These are phyloP conservation scores for Lunularia cruciata DNA, from an alignment of 225 moss, liverwort and hornwort species.

Conservation along the genomic window DNA sequence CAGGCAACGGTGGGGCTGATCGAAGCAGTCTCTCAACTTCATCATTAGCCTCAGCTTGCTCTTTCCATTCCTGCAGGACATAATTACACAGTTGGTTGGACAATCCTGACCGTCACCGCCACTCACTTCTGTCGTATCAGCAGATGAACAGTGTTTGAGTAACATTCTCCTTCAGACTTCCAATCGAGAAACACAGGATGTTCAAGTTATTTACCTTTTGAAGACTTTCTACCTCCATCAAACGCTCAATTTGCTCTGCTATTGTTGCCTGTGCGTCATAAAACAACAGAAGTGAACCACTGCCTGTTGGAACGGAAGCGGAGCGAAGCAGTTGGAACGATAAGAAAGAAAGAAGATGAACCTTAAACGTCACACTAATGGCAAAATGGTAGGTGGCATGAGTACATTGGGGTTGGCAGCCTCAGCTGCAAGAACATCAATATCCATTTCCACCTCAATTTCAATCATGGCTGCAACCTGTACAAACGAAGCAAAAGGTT, in stretches of 20 bases:
- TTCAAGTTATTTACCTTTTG: conserved; percentile 54
- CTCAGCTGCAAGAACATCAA: conserved; percentile 96
- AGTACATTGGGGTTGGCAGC: conserved; percentile 74
- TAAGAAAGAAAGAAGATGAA: no score
- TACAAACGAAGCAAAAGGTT: background rate
- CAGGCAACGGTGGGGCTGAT: conserved; percentile 45
- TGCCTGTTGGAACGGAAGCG: background rate
- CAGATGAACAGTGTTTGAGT: background rate
- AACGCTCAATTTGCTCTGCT: conserved; percentile 73
- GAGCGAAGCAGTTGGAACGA: no score
- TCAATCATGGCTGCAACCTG: conserved; percentile 99
- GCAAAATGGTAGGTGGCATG: no score
- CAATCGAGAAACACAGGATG: background rate
- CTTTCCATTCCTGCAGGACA: conserved; percentile 68
- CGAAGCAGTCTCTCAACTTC: conserved; percentile 72
- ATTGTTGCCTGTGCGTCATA: conserved; percentile 52
- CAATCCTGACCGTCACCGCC: no score
- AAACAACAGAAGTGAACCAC: background rate
- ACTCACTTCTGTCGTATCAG: background rate
- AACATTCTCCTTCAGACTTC: background rate
- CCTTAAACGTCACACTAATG: no score
- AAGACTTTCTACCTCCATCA: conserved; percentile 86
- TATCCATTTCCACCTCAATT: conserved; percentile 99
- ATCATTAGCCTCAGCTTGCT: conserved; percentile 84
- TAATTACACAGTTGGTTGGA: background rate